These are phyloP conservation scores for Dioscorea dumetorum DNA, from an alignment of 106 monocot genomes.

Conservation along the genomic window DNA sequence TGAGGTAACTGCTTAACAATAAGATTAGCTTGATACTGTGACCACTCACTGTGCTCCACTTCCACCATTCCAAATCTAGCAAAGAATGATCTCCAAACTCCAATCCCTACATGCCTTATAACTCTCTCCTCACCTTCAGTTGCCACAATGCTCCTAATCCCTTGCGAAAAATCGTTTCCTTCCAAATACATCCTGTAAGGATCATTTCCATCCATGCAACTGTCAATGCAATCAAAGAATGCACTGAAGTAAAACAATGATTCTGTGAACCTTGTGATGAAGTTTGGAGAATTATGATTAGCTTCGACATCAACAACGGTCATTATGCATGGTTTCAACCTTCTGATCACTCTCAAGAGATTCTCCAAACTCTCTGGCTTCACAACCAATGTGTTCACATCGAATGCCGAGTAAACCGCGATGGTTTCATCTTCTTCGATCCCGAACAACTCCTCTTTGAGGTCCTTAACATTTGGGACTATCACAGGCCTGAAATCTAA, in stretches of 20 bases:
- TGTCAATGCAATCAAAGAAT: background rate
- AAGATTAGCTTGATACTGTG: background rate
- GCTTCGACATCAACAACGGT: background rate
- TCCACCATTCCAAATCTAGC: background rate
- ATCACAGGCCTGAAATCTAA: slow-evolving; percentile 6
- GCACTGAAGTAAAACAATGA: slow-evolving; percentile 3
- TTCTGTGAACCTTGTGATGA: slow-evolving; percentile 2
- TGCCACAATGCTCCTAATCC: background rate
- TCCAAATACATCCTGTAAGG: background rate
- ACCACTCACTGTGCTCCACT: slow-evolving; percentile 1
- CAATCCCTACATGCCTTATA: background rate
- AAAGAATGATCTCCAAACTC: background rate
- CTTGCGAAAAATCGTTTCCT: background rate
- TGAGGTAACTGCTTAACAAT: slow-evolving; percentile 1
- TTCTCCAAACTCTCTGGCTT: background rate
- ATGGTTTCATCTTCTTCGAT: background rate
- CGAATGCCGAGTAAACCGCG: background rate
- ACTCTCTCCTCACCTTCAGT: slow-evolving; percentile 1
- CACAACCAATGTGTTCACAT: background rate
- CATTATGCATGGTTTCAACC: background rate
- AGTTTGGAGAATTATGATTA: background rate
- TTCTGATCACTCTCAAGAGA: slow-evolving; percentile 1
- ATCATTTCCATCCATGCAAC: background rate
- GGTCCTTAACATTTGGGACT: background rate
- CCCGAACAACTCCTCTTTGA: slow-evolving; percentile 1